A percentile compares a stretch with the other conserved stretches of the same genome.
Conservation (phyloP, 805 yeast genomes). For the Vanderwaltozyma tropicalis region DNA sequence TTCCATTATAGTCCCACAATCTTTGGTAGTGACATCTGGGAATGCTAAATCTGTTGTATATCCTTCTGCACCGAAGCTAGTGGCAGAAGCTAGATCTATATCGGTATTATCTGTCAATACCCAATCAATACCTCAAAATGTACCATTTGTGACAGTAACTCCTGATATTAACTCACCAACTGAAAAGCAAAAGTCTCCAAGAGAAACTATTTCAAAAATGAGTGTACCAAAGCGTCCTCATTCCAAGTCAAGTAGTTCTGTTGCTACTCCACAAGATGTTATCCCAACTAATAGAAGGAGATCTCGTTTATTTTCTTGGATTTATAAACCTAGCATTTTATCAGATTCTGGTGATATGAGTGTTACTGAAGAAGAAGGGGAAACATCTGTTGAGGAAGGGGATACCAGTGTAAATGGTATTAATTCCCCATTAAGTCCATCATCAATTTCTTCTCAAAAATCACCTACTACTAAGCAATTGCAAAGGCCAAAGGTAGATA, state of each 20-base stretch:
- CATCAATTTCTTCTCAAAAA: background rate
- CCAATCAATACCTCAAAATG: background rate
- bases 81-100: background rate
- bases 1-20: too few species aligned
- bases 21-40: background rate
- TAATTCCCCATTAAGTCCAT: constrained; percentile 6
- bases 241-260: constrained; percentile 25
- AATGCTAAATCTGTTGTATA: background rate
- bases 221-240: constrained; percentile 18
- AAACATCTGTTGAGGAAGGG: constrained; percentile 12
- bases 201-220: background rate
- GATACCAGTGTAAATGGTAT: background rate
- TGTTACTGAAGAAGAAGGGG: constrained; percentile 25
- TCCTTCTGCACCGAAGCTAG: background rate
- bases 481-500: constrained; percentile 11
- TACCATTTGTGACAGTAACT: background rate
- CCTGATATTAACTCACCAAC: background rate
- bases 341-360: constrained; percentile 25
- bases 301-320: constrained; percentile 23
- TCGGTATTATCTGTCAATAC: background rate
- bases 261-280: constrained; percentile 25
- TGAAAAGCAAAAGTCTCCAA: too few species aligned
- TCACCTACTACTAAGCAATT: constrained; percentile 1
- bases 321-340: constrained; percentile 22
- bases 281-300: constrained; percentile 21